Evolutionary conservation across 2,329 filamentous ascomycete species (phyloP).

Genomic region (Fusarium coffeatum): DNA sequence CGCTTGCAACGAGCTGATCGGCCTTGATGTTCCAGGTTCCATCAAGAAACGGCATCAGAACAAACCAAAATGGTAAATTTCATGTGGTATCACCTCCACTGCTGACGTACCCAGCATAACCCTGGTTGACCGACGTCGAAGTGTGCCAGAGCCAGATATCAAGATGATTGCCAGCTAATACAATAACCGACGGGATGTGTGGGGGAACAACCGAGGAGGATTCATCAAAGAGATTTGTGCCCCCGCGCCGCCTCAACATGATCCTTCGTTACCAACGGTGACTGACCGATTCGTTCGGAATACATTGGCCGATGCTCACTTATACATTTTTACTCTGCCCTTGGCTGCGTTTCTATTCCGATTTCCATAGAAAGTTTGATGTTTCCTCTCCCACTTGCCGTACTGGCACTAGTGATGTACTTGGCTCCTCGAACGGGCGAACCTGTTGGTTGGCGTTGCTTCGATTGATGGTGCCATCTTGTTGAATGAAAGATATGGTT

Average conservation of each 20-base stretch:
- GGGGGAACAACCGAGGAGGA: slow-evolving; percentile 32
- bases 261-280: slow-evolving; percentile 28
- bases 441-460: background rate
- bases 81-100: slow-evolving; percentile 34
- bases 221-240: slow-evolving; percentile 5
- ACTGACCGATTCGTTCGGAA: slow-evolving; percentile 19
- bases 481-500: slow-evolving; percentile 7
- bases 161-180: slow-evolving; percentile 14
- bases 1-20: slow-evolving; percentile 6
- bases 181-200: slow-evolving; percentile 28
- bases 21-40: background rate
- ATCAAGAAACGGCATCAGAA: slow-evolving; percentile 19
- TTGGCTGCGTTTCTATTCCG: slow-evolving; percentile 4
- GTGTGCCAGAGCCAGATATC: slow-evolving; percentile 12
- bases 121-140: slow-evolving; percentile 9
- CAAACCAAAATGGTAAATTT: slow-evolving; percentile 16
- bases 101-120: slow-evolving; percentile 40
- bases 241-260: slow-evolving; percentile 18
- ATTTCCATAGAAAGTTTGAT: background rate
- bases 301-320: slow-evolving; percentile 5
- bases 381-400: slow-evolving; percentile 14
- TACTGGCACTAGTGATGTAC: slow-evolving; percentile 1
- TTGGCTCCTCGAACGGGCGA: background rate
- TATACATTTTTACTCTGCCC: background rate
- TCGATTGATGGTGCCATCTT: background rate